Base-by-base conservation (phyloP, 495 filamentous ascomycete species). In the Podospora conica region DNA sequence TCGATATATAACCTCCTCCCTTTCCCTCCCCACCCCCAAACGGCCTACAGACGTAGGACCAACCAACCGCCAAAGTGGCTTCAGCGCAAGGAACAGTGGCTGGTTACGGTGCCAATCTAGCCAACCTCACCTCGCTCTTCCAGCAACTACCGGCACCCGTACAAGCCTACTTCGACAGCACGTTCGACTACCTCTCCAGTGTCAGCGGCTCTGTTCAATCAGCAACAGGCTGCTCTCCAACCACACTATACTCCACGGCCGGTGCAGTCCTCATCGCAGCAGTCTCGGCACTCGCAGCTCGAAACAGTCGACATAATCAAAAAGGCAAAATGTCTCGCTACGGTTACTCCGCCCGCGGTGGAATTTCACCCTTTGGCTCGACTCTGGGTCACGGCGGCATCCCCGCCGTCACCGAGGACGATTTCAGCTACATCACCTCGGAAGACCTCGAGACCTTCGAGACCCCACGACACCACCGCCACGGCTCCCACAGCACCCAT, bases 401-500 rank as follows among this genome's bases (percentile, higher is more conserved):
- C 21, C 86, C 88, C 9, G 79, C 87, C 66, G 87, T 95, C 67
- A 88, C 84, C 73, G 91, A 93, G 60, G 84, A 83, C 11, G 90
- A 94, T 72, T 96, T 88, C 76, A 86, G 84, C 70, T 96, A 97
- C 78, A 90, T 95, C 74, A 89, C 87, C 10, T 84, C 86, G 9
- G 87, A 88, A 61, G 89, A 92, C 65, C 78, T 88, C 58, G 80
- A 84, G 60, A 77, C 65, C 27, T 9, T 70, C 55, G 67, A 71
- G 54, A 53, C 62, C 61, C 80, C 74, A 28, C 74, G 78, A 40
- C 66, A 71, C 11, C 55, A 78, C 75, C 61, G 70, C 61, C 75
- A 82, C 65, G 70, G 74, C 55, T 70, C 75, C 21, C 79, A 74
- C 40, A 71, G 69, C 58, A 67, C 67, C 22, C 79, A 74, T 33